phyloP scores from a whole-genome alignment of 306 rosid species.

The Pterocarpus santalinus region DNA sequence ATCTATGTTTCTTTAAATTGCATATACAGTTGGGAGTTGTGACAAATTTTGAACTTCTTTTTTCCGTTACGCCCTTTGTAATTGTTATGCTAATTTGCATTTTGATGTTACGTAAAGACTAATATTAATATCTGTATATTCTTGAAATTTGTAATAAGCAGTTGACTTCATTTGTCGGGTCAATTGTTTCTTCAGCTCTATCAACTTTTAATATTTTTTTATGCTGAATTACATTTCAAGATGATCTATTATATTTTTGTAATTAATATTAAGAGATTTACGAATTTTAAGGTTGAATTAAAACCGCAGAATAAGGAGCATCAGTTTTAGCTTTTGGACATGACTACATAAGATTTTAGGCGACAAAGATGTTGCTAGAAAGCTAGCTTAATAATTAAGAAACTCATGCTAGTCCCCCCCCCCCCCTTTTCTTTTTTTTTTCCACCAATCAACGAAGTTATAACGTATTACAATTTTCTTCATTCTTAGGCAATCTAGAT shows the following conservation, averaged over 20 bases:
- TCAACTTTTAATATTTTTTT: background rate
- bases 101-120: background rate
- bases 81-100: too few species aligned
- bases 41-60: background rate
- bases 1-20: background rate
- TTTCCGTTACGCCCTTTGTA: too few species aligned
- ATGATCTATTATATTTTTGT: background rate
- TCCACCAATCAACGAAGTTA: conserved; percentile 14
- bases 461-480: background rate
- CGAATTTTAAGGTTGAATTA: background rate
- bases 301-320: conserved; percentile 11
- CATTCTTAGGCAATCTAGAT: background rate
- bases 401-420: conserved; percentile 35
- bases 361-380: conserved; percentile 36
- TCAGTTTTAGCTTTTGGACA: conserved; percentile 34
- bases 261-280: conserved; percentile 10
- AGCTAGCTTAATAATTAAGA: conserved; percentile 51
- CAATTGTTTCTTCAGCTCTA: background rate
- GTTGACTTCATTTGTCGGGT: conserved; percentile 25
- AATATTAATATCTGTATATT: background rate
- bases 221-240: background rate
- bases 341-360: conserved; percentile 39
- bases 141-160: background rate
- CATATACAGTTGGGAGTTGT: background rate
- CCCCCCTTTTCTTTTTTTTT: too few species aligned